A percentile compares a stretch with the other conserved stretches of the same genome.
Conservation (phyloP, 192 early-diverging fungal genomes). For the Backusella sp. region DNA sequence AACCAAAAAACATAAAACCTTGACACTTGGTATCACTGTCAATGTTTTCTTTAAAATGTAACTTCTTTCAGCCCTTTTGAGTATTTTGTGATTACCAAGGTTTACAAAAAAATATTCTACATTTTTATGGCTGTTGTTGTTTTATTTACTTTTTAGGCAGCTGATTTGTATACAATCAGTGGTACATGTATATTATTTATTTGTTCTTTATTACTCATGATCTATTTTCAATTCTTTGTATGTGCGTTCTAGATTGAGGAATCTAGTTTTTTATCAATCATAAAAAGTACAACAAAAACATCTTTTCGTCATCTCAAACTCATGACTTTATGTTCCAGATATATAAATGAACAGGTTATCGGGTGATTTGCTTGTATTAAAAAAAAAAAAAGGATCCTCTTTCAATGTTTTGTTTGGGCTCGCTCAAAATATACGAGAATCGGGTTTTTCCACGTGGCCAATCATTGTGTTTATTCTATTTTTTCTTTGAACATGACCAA, state of each 20-base stretch:
- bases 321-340: not conserved
- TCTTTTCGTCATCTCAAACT: not conserved
- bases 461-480: not conserved
- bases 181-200: not conserved
- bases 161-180: not conserved
- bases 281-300: not conserved
- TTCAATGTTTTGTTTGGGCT: not conserved
- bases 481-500: constrained; percentile 1
- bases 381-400: not conserved
- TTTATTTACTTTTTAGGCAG: not conserved
- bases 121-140: not conserved
- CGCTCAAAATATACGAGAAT: not conserved
- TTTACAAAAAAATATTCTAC: not conserved
- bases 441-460: not conserved
- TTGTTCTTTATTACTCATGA: not conserved
- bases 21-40: not conserved
- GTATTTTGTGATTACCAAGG: constrained; percentile 3
- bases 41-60: not conserved
- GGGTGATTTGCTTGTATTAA: not conserved
- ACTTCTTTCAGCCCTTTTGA: not conserved
- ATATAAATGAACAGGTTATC: not conserved
- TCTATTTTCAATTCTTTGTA: not conserved
- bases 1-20: not conserved
- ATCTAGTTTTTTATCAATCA: not conserved
- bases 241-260: not conserved